These are phyloP conservation scores for Penicillium soppii DNA, from an alignment of 495 filamentous ascomycete species.

Conservation along the genomic window DNA sequence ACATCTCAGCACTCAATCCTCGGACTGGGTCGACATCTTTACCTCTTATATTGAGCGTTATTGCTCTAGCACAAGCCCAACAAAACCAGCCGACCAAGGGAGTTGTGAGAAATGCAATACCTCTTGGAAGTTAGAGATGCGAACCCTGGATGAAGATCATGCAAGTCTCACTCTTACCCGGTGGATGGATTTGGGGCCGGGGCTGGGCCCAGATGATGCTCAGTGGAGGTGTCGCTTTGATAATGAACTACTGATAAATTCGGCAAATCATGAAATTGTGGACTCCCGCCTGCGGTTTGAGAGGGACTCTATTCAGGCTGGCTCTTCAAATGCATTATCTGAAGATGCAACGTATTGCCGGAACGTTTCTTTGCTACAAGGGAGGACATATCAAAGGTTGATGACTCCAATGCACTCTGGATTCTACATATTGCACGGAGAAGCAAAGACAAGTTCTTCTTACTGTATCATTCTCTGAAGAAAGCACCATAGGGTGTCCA, in stretches of 20 bases:
- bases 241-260: not conserved
- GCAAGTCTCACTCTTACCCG: constrained; percentile 8
- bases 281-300: constrained; percentile 3
- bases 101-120: constrained; percentile 13
- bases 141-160: not conserved
- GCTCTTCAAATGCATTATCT: not conserved
- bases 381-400: not conserved
- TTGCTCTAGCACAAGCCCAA: not conserved
- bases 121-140: constrained; percentile 12
- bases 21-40: not conserved
- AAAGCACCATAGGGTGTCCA: no score
- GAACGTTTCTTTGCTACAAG: not conserved
- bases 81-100: not conserved
- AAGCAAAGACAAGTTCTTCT: constrained; percentile 7
- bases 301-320: constrained; percentile 1
- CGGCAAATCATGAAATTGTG: not conserved
- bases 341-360: not conserved
- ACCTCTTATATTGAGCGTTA: not conserved
- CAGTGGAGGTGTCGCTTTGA: constrained; percentile 1
- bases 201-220: not conserved
- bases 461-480: not conserved
- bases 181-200: constrained; percentile 12
- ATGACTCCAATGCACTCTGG: not conserved
- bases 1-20: not conserved
- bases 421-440: constrained; percentile 1